Conservation (phyloP, 1,284 basidiomycete species). For the Leccinum insolens region DNA sequence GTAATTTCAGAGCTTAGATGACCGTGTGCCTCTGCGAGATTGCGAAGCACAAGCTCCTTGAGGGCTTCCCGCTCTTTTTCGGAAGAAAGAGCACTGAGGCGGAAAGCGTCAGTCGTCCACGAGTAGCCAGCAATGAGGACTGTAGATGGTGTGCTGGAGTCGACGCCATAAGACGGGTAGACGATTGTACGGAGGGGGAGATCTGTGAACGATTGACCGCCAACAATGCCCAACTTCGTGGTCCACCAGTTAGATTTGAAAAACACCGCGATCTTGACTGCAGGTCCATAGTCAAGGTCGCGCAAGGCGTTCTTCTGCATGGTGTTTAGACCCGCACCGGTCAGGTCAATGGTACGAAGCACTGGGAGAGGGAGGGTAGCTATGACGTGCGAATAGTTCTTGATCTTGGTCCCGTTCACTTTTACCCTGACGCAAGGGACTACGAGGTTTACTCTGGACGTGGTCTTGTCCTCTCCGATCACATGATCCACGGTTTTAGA, state of each 20-base stretch:
- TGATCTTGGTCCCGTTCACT: not conserved
- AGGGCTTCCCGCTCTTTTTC: constrained; percentile 1
- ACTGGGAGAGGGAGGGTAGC: constrained; percentile 19
- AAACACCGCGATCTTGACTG: constrained; percentile 38
- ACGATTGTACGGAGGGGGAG: constrained; percentile 32
- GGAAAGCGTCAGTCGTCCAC: constrained; percentile 15
- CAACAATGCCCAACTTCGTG: constrained; percentile 22
- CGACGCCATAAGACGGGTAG: constrained; percentile 41
- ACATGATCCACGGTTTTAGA: constrained; percentile 1
- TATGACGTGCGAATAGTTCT: constrained; percentile 19
- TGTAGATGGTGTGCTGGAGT: constrained; percentile 18
- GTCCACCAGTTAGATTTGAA: constrained; percentile 43
- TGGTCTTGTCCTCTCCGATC: not conserved
- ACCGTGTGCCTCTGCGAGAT: constrained; percentile 21
- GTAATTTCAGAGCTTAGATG: constrained; percentile 1
- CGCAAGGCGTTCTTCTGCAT: constrained; percentile 22
- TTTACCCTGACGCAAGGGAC: constrained; percentile 10
- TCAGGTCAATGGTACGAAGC: constrained; percentile 21
- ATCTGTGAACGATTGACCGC: constrained; percentile 41
- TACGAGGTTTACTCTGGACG: not conserved
- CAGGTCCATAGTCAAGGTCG: constrained; percentile 8
- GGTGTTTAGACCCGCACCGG: constrained; percentile 9
- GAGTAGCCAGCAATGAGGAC: constrained; percentile 22
- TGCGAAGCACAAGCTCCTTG: constrained; percentile 22
- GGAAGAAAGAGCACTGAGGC: constrained; percentile 12